These are phyloP conservation scores for Ophiostoma sp. DNA, from an alignment of 2,329 filamentous ascomycete genomes.

Conservation along the genomic window DNA sequence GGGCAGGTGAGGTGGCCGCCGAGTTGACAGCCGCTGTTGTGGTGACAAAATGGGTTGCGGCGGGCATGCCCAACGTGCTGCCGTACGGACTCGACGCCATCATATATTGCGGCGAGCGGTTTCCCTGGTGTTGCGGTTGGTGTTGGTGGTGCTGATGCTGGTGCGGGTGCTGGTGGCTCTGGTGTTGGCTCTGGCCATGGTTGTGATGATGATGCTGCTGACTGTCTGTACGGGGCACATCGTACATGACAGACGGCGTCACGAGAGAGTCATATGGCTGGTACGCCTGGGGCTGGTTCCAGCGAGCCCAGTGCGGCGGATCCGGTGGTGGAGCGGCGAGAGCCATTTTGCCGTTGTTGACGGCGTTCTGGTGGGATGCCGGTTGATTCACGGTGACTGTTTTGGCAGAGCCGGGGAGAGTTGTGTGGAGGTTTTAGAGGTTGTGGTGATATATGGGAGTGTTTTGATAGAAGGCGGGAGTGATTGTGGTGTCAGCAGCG, in stretches of 20 bases:
- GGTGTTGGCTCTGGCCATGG: constrained; percentile 17
- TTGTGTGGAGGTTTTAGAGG: neutral
- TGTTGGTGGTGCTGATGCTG: constrained; percentile 14
- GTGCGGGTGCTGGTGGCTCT: constrained; percentile 11
- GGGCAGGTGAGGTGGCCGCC: neutral
- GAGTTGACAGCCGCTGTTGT: constrained; percentile 36
- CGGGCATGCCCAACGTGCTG: neutral
- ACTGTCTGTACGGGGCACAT: constrained; percentile 4
- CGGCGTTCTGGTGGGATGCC: constrained; percentile 16
- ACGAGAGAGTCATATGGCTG: constrained; percentile 1
- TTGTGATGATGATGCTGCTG: constrained; percentile 17
- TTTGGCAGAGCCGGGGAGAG: constrained; percentile 1
- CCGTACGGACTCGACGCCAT: constrained; percentile 6
- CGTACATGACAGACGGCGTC: constrained; percentile 7
- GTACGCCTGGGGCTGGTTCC: constrained; percentile 44
- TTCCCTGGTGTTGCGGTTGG: constrained; percentile 3
- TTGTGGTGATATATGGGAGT: neutral
- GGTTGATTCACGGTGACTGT: constrained; percentile 2
- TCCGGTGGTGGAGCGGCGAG: constrained; percentile 44
- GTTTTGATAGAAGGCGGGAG: neutral
- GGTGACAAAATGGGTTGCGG: neutral
- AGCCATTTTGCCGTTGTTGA: constrained; percentile 41
- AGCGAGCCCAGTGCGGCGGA: constrained; percentile 50
- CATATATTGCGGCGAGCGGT: constrained; percentile 7
- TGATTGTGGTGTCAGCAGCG: neutral